These are phyloP conservation scores for Diospyros lotus DNA, from an alignment of 148 eudicot genomes.

Conservation along the genomic window DNA sequence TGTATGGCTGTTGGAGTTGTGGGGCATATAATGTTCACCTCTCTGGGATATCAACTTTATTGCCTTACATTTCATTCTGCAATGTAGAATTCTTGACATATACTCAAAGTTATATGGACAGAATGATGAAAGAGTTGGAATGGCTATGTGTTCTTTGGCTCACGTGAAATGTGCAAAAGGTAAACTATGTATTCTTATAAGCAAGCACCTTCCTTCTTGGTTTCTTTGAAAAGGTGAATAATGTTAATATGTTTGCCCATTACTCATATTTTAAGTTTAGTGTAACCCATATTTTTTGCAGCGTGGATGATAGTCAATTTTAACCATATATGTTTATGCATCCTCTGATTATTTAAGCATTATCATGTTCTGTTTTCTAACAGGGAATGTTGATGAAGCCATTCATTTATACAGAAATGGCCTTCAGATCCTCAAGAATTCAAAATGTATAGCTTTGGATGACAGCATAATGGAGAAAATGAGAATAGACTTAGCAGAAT, in stretches of 20 bases:
- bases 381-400: constrained; percentile 77
- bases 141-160: constrained; percentile 80
- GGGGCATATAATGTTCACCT: background rate
- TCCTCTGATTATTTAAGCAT: background rate
- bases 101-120: constrained; percentile 57
- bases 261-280: background rate
- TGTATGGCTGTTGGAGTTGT: background rate
- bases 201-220: background rate
- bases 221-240: background rate
- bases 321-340: background rate
- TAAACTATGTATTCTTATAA: constrained; percentile 22
- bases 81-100: constrained; percentile 47
- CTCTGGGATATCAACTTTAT: constrained; percentile 9
- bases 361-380: constrained; percentile 8
- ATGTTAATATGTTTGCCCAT: background rate
- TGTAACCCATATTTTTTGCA: background rate
- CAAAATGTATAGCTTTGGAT: constrained; percentile 48
- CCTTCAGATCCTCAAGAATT: constrained; percentile 48
- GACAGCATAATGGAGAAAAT: constrained; percentile 61
- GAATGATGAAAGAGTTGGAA: constrained; percentile 69
- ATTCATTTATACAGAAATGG: constrained; percentile 62
- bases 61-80: background rate
- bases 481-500: constrained; percentile 78
- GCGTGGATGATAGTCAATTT: background rate
- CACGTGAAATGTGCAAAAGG: constrained; percentile 87